Evolutionary conservation across 1,284 basidiomycete species (phyloP).

Genomic region (Leucoagaricus sp.): DNA sequence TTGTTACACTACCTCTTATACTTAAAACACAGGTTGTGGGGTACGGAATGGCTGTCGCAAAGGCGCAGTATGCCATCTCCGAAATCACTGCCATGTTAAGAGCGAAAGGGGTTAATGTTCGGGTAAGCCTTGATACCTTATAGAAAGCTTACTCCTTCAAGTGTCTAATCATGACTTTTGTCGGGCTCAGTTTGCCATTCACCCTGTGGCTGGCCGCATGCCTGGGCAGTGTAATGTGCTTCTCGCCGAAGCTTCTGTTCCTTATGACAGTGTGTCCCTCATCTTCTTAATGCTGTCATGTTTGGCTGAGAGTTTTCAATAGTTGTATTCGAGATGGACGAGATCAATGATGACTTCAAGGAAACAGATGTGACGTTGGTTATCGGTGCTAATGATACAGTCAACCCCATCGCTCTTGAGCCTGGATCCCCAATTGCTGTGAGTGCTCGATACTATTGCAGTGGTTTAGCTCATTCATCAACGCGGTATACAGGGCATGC

Average conservation of each 20-base stretch:
- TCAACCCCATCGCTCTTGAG: slow-evolving; percentile 88
- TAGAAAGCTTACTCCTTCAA: slow-evolving; percentile 8
- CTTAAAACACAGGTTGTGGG: slow-evolving; percentile 65
- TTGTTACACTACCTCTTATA: slow-evolving; percentile 1
- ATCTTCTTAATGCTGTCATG: background rate
- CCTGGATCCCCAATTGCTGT: slow-evolving; percentile 79
- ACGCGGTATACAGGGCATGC: slow-evolving; percentile 62
- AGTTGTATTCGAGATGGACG: slow-evolving; percentile 91
- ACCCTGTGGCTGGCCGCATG: slow-evolving; percentile 75
- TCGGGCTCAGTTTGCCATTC: slow-evolving; percentile 52
- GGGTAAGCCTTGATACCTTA: slow-evolving; percentile 34
- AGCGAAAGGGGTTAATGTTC: slow-evolving; percentile 73
- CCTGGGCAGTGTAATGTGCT: slow-evolving; percentile 87
- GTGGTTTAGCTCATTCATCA: slow-evolving; percentile 2
- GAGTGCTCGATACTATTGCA: slow-evolving; percentile 17
- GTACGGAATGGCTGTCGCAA: slow-evolving; percentile 89
- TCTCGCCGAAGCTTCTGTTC: slow-evolving; percentile 84
- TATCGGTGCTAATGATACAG: slow-evolving; percentile 89
- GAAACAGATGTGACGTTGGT: slow-evolving; percentile 85
- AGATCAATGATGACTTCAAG: slow-evolving; percentile 87
- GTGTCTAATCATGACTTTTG: background rate
- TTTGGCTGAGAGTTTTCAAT: background rate
- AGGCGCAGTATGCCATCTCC: slow-evolving; percentile 84
- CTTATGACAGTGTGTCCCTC: slow-evolving; percentile 84
- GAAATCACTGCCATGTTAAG: slow-evolving; percentile 76